These are phyloP conservation scores for Xylaria venustula DNA, from an alignment of 495 filamentous ascomycete species.

Conservation along the genomic window DNA sequence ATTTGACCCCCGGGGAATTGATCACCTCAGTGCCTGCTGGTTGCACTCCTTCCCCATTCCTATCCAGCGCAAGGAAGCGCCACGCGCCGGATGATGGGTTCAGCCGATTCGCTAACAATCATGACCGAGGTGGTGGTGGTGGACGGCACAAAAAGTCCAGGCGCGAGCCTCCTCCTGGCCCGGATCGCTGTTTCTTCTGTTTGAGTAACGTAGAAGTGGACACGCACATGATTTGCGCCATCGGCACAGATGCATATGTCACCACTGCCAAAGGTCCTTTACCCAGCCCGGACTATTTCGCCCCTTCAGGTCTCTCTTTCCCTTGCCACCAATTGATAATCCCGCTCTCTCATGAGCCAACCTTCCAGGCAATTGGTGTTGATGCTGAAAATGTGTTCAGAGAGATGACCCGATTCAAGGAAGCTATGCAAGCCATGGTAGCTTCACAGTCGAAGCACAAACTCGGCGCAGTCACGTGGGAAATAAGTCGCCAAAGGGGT, in stretches of 20 bases:
- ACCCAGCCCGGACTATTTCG: slow-evolving; percentile 63
- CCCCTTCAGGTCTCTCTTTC: slow-evolving; percentile 59
- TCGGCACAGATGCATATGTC: slow-evolving; percentile 81
- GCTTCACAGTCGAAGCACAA: slow-evolving; percentile 48
- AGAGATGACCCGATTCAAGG: slow-evolving; percentile 81
- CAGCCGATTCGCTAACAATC: slow-evolving; percentile 64
- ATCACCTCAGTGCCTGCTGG: slow-evolving; percentile 59
- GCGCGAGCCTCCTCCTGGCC: slow-evolving; percentile 59
- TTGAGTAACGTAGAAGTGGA: slow-evolving; percentile 77
- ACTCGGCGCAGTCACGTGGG: slow-evolving; percentile 85
- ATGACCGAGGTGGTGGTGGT: slow-evolving; percentile 50
- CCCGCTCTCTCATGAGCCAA: slow-evolving; percentile 66
- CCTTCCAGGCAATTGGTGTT: slow-evolving; percentile 58
- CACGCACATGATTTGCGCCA: slow-evolving; percentile 83
- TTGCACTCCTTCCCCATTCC: slow-evolving; percentile 69
- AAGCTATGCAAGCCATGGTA: slow-evolving; percentile 69
- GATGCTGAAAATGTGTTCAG: slow-evolving; percentile 59
- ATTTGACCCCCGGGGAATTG: slow-evolving; percentile 60
- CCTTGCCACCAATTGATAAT: slow-evolving; percentile 90
- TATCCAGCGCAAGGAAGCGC: slow-evolving; percentile 56
- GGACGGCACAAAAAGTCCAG: slow-evolving; percentile 57
- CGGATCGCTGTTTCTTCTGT: slow-evolving; percentile 91
- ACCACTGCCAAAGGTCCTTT: slow-evolving; percentile 92
- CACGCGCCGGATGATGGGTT: slow-evolving; percentile 56
- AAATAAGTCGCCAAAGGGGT: slow-evolving; percentile 73